A percentile compares a stretch with the other conserved stretches of the same genome.
phyloP scores from a whole-genome alignment of 2,329 filamentous ascomycete species.

The Aspergillus transmontanensis region DNA sequence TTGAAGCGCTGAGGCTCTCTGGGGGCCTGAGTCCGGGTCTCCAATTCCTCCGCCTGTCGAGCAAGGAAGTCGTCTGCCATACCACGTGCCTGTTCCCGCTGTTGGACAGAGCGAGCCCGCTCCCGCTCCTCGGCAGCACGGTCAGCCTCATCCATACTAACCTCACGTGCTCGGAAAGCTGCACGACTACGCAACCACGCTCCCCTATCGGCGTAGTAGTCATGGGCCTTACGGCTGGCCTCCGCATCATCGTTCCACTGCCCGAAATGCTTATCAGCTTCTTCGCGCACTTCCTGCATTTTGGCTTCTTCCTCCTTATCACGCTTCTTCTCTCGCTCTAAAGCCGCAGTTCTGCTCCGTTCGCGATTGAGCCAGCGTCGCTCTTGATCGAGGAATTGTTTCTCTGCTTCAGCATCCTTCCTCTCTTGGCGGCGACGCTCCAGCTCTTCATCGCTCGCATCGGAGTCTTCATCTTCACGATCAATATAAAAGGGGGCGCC shows the following conservation, averaged over 20 bases:
- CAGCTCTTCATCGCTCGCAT: constrained; percentile 84
- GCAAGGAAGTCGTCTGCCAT: constrained; percentile 92
- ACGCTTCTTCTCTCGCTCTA: constrained; percentile 81
- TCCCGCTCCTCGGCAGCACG: constrained; percentile 78
- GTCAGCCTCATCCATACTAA: constrained; percentile 78
- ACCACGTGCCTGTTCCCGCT: constrained; percentile 76
- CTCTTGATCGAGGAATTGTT: constrained; percentile 80
- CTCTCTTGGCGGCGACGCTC: constrained; percentile 72
- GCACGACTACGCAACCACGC: constrained; percentile 83
- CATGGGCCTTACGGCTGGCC: constrained; percentile 67
- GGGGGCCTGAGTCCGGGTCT: constrained; percentile 45
- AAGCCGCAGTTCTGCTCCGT: constrained; percentile 75
- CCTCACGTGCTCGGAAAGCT: constrained; percentile 72
- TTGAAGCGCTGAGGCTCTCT: constrained; percentile 78
- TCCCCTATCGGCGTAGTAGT: constrained; percentile 86
- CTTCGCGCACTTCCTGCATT: constrained; percentile 63
- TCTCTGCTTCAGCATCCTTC: constrained; percentile 74
- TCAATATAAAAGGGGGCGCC: constrained; percentile 57
- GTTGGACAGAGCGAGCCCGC: constrained; percentile 66
- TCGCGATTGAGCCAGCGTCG: constrained; percentile 90
- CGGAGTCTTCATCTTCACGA: constrained; percentile 81
- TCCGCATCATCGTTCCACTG: constrained; percentile 94
- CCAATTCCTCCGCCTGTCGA: constrained; percentile 77
- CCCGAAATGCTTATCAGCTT: constrained; percentile 70
- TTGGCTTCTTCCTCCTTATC: constrained; percentile 74